Evolutionary conservation across 371 early-diverging fungal species (phyloP), one percentile per base, ranked within the genome.

Genomic region (Mucor lusitanicus): DNA sequence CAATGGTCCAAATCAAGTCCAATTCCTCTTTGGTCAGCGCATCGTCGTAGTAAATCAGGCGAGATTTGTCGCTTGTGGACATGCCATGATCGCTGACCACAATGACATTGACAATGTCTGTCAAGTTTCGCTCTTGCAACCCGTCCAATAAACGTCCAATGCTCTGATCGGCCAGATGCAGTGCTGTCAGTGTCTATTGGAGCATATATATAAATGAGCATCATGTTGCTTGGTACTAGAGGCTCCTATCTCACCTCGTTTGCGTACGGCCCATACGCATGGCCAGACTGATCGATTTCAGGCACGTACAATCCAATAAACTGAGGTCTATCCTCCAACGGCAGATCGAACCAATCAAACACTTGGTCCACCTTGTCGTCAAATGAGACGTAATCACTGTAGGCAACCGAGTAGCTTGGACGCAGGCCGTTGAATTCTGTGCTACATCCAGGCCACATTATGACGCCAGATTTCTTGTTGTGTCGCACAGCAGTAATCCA

Each of bases 51-150:
- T 83, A 92, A 40, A 95, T 86, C 27, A 79, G 59, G 4, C 81
- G 75, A 15, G 87, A 77, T 40, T 81, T 73, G 17, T 84, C 74
- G 13, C 78, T 69, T 27, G 80, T 74, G 0, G 94, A 85, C 98
- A 98, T 97, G 6, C 99, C 98, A 67, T 97, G 99, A 74, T 97
- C 98, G 67, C 95, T 88, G 12, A 96, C 95, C 30, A 97, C 73
- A 40, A 98, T 83, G 3, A 97, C 59, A 71, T 97, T 91, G n/a
- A 95, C 90, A 30, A 87, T 79, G 32, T 90, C 75, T 11, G 86
- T 84, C 70, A 95, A 71, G 54, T 90, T 86, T 32, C 93, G 79
- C 30, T 66, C 65, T 6, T 68, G 79, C 0, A 97, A 59, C 2
- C 85, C 88, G 2, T 74, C 59, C 32, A 92, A 35, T 30, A 97